These are phyloP conservation scores for Cicer yamashitae DNA, from an alignment of 306 rosid genomes.

Conservation along the genomic window DNA sequence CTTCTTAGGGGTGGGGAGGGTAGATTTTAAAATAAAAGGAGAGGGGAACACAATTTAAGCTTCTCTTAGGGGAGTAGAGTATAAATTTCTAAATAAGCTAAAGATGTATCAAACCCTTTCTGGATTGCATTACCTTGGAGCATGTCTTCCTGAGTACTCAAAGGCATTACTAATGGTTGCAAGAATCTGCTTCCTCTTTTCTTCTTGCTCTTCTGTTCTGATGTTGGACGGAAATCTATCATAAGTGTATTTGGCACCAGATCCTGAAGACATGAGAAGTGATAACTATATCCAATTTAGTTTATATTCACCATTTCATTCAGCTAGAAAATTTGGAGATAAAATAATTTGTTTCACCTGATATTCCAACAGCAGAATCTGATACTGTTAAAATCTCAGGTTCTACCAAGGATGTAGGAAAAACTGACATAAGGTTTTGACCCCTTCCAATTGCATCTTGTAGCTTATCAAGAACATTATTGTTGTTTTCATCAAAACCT, in stretches of 20 bases:
- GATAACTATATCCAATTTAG: slow-evolving; percentile 30
- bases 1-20: not conserved
- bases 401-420: slow-evolving; percentile 68
- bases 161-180: slow-evolving; percentile 82
- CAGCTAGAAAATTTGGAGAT: slow-evolving; percentile 11
- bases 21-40: not conserved
- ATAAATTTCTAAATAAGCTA: not conserved
- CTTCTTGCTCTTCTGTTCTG: slow-evolving; percentile 90
- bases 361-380: slow-evolving; percentile 72
- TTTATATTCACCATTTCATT: slow-evolving; percentile 26
- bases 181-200: slow-evolving; percentile 89
- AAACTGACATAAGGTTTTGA: slow-evolving; percentile 89
- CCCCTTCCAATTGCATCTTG: slow-evolving; percentile 99
- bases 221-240: slow-evolving; percentile 87
- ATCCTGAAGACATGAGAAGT: slow-evolving; percentile 57
- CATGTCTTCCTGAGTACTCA: slow-evolving; percentile 77
- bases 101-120: slow-evolving; percentile 23
- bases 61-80: not conserved
- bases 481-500: slow-evolving; percentile 79
- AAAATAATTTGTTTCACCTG: slow-evolving; percentile 63
- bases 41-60: not conserved
- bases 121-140: slow-evolving; percentile 70
- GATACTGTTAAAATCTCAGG: slow-evolving; percentile 93
- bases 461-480: slow-evolving; percentile 88
- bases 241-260: slow-evolving; percentile 79